Percentiles rank a stretch among this genome's conserved stretches.
Evolutionary conservation across 257 asterid species (phyloP).

Genomic region (Petrea volubilis): DNA sequence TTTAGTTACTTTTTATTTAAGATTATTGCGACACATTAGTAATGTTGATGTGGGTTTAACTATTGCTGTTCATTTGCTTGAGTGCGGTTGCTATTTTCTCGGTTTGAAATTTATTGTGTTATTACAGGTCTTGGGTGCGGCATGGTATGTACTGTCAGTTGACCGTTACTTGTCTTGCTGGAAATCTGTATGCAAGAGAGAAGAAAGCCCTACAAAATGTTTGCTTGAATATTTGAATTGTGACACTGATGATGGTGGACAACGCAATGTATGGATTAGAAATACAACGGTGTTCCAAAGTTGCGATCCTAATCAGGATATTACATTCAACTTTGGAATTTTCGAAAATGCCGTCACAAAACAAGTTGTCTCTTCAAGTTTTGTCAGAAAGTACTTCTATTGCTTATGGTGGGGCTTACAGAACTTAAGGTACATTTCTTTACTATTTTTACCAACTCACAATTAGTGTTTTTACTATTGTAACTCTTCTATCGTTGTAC

Average conservation of each 20-base stretch:
- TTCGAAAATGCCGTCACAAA: constrained; percentile 76
- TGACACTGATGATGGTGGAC: constrained; percentile 21
- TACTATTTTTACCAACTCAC: not conserved
- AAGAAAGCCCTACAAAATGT: constrained; percentile 53
- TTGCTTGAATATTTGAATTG: constrained; percentile 65
- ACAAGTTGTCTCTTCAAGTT: constrained; percentile 78
- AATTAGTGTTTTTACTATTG: not conserved
- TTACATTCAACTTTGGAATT: constrained; percentile 72
- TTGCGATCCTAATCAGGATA: constrained; percentile 63
- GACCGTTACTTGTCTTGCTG: constrained; percentile 91
- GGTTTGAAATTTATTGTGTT: not conserved
- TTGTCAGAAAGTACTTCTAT: constrained; percentile 74
- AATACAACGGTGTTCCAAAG: constrained; percentile 60
- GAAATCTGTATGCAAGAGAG: constrained; percentile 78
- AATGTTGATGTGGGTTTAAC: not conserved
- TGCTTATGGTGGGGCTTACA: constrained; percentile 99
- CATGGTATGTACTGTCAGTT: constrained; percentile 88
- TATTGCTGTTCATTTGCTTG: not conserved
- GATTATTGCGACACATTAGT: not conserved
- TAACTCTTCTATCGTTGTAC: constrained; percentile 7
- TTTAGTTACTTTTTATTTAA: not conserved
- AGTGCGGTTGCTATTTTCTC: not conserved
- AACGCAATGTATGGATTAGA: constrained; percentile 55
- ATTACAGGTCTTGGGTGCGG: constrained; percentile 82
- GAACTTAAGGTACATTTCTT: constrained; percentile 68